A percentile compares a stretch with the other conserved stretches of the same genome.
Evolutionary conservation across 2,329 filamentous ascomycete genomes (phyloP).

Genomic region (Apiospora marii): DNA sequence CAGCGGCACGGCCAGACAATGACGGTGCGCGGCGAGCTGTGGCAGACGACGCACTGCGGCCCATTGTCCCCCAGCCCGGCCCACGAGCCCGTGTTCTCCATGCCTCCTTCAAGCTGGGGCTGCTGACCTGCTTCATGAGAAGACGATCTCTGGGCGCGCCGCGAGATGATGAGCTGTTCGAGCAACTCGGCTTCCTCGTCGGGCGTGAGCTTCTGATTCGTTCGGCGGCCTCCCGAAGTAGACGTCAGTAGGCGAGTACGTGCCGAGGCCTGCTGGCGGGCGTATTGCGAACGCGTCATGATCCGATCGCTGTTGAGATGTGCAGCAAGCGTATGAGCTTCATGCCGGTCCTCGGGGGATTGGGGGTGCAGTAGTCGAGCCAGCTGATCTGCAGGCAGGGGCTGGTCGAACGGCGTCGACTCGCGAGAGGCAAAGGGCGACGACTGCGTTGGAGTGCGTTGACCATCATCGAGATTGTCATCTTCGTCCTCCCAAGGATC

Average conservation of each 20-base stretch:
- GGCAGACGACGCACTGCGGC: constrained; percentile 92
- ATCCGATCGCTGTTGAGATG: constrained; percentile 76
- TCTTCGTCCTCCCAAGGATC: constrained; percentile 56
- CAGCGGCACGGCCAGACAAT: constrained; percentile 98
- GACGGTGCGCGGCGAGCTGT: constrained; percentile 83
- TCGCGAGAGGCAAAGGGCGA: constrained; percentile 61
- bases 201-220: constrained; percentile 50
- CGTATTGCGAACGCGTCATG: constrained; percentile 83
- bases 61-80: constrained; percentile 76
- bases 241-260: constrained; percentile 72
- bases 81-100: constrained; percentile 49
- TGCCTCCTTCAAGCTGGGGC: constrained; percentile 27
- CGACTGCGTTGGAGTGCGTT: constrained; percentile 77
- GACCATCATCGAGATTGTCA: constrained; percentile 58
- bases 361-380: constrained; percentile 83
- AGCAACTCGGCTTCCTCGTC: constrained; percentile 69
- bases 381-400: constrained; percentile 73
- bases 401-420: constrained; percentile 67
- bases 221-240: constrained; percentile 47
- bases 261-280: constrained; percentile 71
- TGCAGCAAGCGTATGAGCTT: constrained; percentile 81
- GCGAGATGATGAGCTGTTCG: constrained; percentile 66
- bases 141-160: constrained; percentile 43
- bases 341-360: constrained; percentile 78
- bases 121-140: constrained; percentile 25